Base-by-base conservation (phyloP, 139 green algal species). In the Chlorella ohadii region DNA sequence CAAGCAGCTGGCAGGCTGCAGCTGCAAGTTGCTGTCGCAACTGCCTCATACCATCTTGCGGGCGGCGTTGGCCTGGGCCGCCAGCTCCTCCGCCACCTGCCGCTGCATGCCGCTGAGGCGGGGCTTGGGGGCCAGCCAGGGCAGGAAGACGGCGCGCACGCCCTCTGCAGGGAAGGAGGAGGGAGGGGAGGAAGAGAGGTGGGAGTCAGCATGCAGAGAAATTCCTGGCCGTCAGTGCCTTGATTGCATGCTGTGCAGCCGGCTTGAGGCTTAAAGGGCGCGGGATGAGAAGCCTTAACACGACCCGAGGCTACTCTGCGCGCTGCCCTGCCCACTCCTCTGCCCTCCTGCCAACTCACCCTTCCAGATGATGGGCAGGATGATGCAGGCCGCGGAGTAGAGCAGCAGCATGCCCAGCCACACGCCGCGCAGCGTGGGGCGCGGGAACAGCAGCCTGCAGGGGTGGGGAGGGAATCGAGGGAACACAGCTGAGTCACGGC, bases 301-400 rank as follows among this genome's bases (percentile, higher is more conserved):
- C n/a, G n/a, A n/a, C n/a, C n/a, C n/a, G n/a, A n/a, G n/a, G n/a
- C n/a, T n/a, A n/a, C n/a, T n/a, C n/a, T n/a, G n/a, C n/a, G n/a
- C n/a, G n/a, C n/a, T 9, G 23, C 34, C 34, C 16, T 17, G 12
- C 61, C 28, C 23, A 23, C 59, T 20, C 13, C 28, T 2, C 64
- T 34, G n/a, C 5, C 63, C 13, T n/a, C 61, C 23, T 41, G 34
- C 36, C 78, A 39, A 23, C 81, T 76, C 39, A 86, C 81, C 81
- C 72, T 81, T 81, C 71, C 78, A 87, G 68, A 98, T 96, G 90
- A 98, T 98, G 66, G 95, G 95, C 31, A 97, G 81, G 81, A 98
- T 98, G 91, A 98, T 98, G 86, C 92, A 87, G 71, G 82, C 89
- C 33, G 92, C 93, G 15, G 89, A 91, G 55, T 86, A 90, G 38